Percentiles rank a stretch among this genome's conserved stretches.
phyloP scores from a whole-genome alignment of 129 eudicot species.

The Tagetes patula region DNA sequence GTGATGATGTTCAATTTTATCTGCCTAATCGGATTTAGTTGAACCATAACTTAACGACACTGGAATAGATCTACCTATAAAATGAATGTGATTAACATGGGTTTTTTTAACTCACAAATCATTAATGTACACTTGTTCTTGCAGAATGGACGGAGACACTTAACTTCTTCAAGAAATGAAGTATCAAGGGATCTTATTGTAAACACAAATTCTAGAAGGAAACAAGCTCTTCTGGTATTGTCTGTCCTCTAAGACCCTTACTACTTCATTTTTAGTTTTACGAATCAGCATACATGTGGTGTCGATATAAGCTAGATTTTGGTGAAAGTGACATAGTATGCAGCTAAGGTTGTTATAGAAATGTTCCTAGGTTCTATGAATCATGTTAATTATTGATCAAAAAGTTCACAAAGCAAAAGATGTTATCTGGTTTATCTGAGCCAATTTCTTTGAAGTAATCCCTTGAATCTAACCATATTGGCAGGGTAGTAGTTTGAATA shows the following conservation, averaged over 20 bases:
- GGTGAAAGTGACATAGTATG: conserved; percentile 15
- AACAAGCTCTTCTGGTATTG: conserved; percentile 86
- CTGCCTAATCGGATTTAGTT: conserved; percentile 13
- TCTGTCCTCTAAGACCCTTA: conserved; percentile 7
- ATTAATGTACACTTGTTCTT: conserved; percentile 33
- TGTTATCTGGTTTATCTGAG: conserved; percentile 17
- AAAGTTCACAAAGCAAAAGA: conserved; percentile 13
- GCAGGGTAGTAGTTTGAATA: conserved; percentile 1
- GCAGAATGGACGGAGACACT: conserved; percentile 97
- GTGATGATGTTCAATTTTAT: conserved; percentile 38
- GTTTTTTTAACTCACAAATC: not conserved
- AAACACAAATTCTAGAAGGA: conserved; percentile 73
- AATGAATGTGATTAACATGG: conserved; percentile 14
- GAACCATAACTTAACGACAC: conserved; percentile 19
- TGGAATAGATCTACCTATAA: conserved; percentile 16
- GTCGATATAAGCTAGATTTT: conserved; percentile 14
- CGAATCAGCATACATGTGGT: conserved; percentile 4
- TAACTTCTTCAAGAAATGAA: conserved; percentile 88
- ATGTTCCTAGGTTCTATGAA: conserved; percentile 14
- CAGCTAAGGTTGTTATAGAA: conserved; percentile 9
- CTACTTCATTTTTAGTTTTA: conserved; percentile 13
- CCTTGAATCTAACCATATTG: conserved; percentile 14
- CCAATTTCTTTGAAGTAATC: conserved; percentile 16
- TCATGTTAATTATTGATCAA: conserved; percentile 24
- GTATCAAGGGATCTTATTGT: conserved; percentile 98